Percentiles rank a stretch among this genome's conserved stretches.
Evolutionary conservation across 164 flowering plant genomes (phyloP).

Genomic region (Akebia trifoliata): DNA sequence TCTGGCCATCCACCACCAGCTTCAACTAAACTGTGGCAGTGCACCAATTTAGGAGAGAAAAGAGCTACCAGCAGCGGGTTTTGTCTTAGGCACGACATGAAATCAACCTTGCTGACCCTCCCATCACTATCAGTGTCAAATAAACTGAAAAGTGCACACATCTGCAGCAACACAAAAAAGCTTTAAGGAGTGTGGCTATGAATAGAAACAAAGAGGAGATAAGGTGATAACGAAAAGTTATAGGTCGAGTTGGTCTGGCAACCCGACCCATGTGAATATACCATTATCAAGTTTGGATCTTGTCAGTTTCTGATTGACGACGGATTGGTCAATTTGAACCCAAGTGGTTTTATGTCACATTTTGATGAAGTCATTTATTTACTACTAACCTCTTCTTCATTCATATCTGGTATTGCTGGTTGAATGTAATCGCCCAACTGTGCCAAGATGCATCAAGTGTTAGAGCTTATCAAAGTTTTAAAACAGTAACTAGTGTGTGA

Average conservation of each 20-base stretch:
- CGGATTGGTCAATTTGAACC: too few species aligned
- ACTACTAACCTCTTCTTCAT: slow-evolving; percentile 18
- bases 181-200: slow-evolving; percentile 1
- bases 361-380: too few species aligned
- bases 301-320: too few species aligned
- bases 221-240: too few species aligned
- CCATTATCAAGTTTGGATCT: too few species aligned
- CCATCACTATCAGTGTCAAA: slow-evolving; percentile 44
- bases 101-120: slow-evolving; percentile 33
- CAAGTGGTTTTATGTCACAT: too few species aligned
- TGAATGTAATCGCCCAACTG: slow-evolving; percentile 20
- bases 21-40: slow-evolving; percentile 1
- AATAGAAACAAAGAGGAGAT: not conserved
- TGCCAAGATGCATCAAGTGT: slow-evolving; percentile 1
- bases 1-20: slow-evolving; percentile 2
- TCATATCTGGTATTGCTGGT: slow-evolving; percentile 16
- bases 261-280: not conserved
- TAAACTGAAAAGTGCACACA: slow-evolving; percentile 27
- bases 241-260: not conserved
- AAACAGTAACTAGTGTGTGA: not conserved
- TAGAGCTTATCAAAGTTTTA: not conserved
- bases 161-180: slow-evolving; percentile 23
- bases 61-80: slow-evolving; percentile 26
- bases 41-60: slow-evolving; percentile 9
- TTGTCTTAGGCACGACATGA: slow-evolving; percentile 26